These are phyloP conservation scores for Lactifluus piperatus DNA, from an alignment of 768 basidiomycete species.

Conservation along the genomic window DNA sequence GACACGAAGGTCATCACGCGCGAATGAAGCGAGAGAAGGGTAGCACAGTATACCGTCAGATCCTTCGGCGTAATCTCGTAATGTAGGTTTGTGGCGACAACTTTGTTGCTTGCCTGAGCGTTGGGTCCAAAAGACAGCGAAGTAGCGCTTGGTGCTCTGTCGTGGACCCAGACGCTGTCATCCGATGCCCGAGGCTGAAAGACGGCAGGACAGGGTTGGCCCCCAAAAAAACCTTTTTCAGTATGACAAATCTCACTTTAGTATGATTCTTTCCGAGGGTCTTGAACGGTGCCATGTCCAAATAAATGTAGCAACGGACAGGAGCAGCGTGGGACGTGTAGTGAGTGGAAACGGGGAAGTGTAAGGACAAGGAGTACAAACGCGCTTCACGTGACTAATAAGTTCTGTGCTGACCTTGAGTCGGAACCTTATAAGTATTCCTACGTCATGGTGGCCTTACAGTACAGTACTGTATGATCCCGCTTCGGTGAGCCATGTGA, in stretches of 20 bases:
- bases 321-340: background rate
- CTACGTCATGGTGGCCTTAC: no score
- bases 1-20: background rate
- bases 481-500: no score
- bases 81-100: conserved; percentile 81
- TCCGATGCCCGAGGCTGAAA: conserved; percentile 13
- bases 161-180: conserved; percentile 14
- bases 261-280: background rate
- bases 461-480: no score
- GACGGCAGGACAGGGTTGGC: background rate
- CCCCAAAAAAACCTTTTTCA: background rate
- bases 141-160: conserved; percentile 1
- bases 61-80: conserved; percentile 89
- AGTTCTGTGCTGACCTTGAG: no score
- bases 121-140: background rate
- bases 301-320: background rate
- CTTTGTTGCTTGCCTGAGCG: conserved; percentile 26
- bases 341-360: no score
- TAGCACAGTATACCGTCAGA: conserved; percentile 52
- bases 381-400: no score
- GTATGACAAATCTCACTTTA: background rate
- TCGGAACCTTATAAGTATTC: no score
- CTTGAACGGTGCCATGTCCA: conserved; percentile 5
- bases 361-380: no score
- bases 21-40: conserved; percentile 7